phyloP scores from a whole-genome alignment of 2,329 filamentous ascomycete species.

The Lasiodiplodia sp. region DNA sequence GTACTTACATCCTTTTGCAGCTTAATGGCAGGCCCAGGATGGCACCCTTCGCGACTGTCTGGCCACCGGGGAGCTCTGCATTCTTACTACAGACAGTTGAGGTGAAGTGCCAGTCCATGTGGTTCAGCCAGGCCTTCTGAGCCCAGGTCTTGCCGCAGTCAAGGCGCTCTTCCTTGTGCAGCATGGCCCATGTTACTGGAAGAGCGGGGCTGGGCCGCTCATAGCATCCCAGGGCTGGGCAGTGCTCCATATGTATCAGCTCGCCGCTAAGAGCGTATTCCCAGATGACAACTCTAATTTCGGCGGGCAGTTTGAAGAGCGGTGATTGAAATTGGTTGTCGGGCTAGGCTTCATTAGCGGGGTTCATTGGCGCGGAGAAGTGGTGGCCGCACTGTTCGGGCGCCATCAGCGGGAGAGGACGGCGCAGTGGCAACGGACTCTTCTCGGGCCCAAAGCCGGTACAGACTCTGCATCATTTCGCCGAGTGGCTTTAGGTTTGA shows the following conservation, averaged over 20 bases:
- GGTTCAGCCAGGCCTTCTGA: neutral
- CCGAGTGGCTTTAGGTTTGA: neutral
- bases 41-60: neutral
- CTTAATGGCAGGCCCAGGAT: slow-evolving; percentile 1
- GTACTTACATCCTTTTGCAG: slow-evolving; percentile 4
- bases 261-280: slow-evolving; percentile 29
- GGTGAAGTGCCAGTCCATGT: slow-evolving; percentile 12
- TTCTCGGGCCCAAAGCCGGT: neutral
- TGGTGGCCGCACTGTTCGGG: neutral
- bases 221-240: slow-evolving; percentile 30
- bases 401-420: neutral
- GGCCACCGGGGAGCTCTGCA: neutral
- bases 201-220: neutral
- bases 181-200: neutral
- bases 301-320: slow-evolving; percentile 11
- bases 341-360: neutral
- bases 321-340: slow-evolving; percentile 16
- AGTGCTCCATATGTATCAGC: slow-evolving; percentile 30
- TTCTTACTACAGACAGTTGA: neutral
- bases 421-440: neutral
- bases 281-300: slow-evolving; percentile 31
- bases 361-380: neutral
- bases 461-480: neutral
- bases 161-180: neutral
- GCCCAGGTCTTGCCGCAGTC: slow-evolving; percentile 14